A percentile compares a stretch with the other conserved stretches of the same genome.
phyloP scores from a whole-genome alignment of 257 asterid genomes.

The Echites panduratus region DNA sequence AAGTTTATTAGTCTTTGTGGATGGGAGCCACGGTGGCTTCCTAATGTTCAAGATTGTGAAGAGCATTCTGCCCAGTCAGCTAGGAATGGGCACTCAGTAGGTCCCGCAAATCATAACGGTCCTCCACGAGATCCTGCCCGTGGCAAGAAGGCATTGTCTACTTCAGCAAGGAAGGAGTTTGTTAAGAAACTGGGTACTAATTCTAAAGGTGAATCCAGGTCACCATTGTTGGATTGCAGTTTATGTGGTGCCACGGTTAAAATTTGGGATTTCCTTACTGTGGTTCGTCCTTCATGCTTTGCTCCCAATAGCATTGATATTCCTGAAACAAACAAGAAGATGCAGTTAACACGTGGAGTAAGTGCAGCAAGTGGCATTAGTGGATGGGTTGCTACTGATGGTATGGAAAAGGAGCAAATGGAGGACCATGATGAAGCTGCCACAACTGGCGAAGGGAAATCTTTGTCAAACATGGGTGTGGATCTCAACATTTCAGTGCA shows the following conservation, averaged over 20 bases:
- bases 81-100: constrained; percentile 80
- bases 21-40: constrained; percentile 99
- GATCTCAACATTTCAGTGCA: constrained; percentile 82
- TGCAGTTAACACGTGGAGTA: constrained; percentile 76
- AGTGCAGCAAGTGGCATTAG: constrained; percentile 99
- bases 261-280: constrained; percentile 86
- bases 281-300: constrained; percentile 69
- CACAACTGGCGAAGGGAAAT: constrained; percentile 71
- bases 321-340: constrained; percentile 87
- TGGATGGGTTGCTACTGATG: constrained; percentile 88
- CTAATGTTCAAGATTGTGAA: constrained; percentile 96
- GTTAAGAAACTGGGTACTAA: constrained; percentile 35
- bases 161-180: constrained; percentile 51
- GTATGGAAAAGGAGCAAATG: constrained; percentile 64
- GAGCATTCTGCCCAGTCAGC: constrained; percentile 99
- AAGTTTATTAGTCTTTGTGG: constrained; percentile 96
- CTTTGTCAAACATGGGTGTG: constrained; percentile 68
- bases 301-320: constrained; percentile 67
- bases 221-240: constrained; percentile 92
- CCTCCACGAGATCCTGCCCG: constrained; percentile 69
- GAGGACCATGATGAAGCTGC: constrained; percentile 88
- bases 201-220: constrained; percentile 71
- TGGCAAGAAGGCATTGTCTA: constrained; percentile 76
- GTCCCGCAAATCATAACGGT: constrained; percentile 54
- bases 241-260: constrained; percentile 96